Percentiles rank a stretch among this genome's conserved stretches.
Conservation (phyloP, 768 basidiomycete genomes). For the Nevesoporus exiguus region DNA sequence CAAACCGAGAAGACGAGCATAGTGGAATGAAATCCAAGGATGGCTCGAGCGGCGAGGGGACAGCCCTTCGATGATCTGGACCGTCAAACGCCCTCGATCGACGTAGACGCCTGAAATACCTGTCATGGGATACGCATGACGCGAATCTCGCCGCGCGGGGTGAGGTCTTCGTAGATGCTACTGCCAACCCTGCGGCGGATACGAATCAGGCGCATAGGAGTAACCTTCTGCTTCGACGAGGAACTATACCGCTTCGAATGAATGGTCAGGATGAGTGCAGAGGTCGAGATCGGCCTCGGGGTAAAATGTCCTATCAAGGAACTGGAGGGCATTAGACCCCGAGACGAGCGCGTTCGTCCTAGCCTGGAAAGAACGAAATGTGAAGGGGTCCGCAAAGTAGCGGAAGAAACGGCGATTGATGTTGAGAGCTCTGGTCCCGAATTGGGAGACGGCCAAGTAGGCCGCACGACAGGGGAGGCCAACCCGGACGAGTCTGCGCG, state of each 20-base stretch:
- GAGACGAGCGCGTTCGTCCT: slow-evolving; percentile 25
- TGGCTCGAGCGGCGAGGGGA: slow-evolving; percentile 26
- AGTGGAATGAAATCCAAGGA: slow-evolving; percentile 45
- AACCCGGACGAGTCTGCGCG: slow-evolving; percentile 23
- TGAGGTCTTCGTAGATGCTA: too few species aligned
- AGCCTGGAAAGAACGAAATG: slow-evolving; percentile 43
- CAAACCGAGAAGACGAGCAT: neutral
- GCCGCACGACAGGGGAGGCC: slow-evolving; percentile 21
- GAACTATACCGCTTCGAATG: neutral
- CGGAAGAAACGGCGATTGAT: slow-evolving; percentile 34
- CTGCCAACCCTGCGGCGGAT: too few species aligned
- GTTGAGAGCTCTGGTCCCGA: slow-evolving; percentile 30
- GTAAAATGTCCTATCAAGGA: neutral
- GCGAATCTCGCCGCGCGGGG: too few species aligned
- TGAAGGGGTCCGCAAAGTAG: slow-evolving; percentile 34
- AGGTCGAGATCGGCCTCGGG: too few species aligned
- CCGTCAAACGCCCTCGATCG: slow-evolving; percentile 15
- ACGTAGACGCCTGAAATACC: too few species aligned
- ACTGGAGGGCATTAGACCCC: slow-evolving; percentile 31
- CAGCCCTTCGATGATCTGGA: slow-evolving; percentile 38
- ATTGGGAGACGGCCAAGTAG: slow-evolving; percentile 17
- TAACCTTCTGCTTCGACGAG: neutral
- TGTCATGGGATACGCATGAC: too few species aligned
- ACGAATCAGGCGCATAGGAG: neutral
- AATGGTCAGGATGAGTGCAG: neutral